Evolutionary conservation across 176 grass and related monocot genomes (phyloP).

Genomic region (Rhynchospora tenuis): DNA sequence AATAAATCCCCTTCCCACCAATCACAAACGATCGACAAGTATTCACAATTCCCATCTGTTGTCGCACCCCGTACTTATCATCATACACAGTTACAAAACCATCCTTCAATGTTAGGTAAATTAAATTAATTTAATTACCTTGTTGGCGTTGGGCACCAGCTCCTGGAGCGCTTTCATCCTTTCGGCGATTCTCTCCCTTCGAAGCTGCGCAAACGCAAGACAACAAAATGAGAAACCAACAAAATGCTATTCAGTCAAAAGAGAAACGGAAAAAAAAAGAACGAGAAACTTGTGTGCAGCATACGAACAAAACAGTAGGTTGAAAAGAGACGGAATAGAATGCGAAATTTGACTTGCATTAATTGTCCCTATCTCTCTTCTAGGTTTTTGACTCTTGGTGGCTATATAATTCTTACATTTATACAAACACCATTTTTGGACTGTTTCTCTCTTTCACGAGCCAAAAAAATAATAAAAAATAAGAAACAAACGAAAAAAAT

Average conservation of each 20-base stretch:
- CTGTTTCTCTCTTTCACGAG: background rate
- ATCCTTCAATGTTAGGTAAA: background rate
- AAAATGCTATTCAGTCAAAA: conserved; percentile 3
- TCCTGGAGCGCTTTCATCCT: conserved; percentile 98
- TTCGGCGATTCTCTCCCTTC: conserved; percentile 96
- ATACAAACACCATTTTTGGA: background rate
- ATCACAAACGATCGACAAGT: background rate
- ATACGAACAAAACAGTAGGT: background rate
- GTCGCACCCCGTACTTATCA: background rate
- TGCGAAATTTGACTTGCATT: conserved; percentile 23
- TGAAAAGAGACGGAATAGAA: conserved; percentile 10
- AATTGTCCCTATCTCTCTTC: background rate
- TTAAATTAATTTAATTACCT: conserved; percentile 33
- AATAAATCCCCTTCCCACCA: background rate
- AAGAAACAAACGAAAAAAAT: conserved; percentile 19
- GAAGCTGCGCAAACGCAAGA: conserved; percentile 49
- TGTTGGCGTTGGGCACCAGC: conserved; percentile 84
- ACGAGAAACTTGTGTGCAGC: background rate
- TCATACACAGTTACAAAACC: background rate
- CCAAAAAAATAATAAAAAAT: background rate
- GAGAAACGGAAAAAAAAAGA: background rate
- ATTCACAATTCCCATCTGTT: background rate
- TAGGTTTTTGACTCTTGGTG: conserved; percentile 7
- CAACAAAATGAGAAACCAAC: conserved; percentile 16
- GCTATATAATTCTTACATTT: conserved; percentile 1